Evolutionary conservation across 2,329 filamentous ascomycete species (phyloP).

Genomic region (Aspergillus sp.): DNA sequence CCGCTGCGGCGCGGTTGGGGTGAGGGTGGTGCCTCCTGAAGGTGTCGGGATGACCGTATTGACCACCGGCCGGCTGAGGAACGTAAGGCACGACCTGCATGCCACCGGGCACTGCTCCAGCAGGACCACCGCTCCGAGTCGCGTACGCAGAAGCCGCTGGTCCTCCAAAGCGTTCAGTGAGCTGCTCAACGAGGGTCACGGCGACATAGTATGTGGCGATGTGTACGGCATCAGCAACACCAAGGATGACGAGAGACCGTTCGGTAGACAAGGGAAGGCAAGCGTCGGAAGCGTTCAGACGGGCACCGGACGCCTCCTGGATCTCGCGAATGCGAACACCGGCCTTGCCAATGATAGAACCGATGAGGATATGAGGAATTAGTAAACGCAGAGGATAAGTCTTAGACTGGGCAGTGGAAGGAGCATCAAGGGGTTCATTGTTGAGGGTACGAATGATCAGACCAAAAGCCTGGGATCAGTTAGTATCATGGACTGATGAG

Average conservation of each 20-base stretch:
- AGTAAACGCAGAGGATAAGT: conserved; percentile 93
- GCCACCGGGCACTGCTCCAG: conserved; percentile 87
- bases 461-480: conserved; percentile 68
- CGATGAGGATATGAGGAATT: conserved; percentile 94
- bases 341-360: conserved; percentile 96
- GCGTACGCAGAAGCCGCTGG: conserved; percentile 97
- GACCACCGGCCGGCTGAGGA: conserved; percentile 84
- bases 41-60: conserved; percentile 85
- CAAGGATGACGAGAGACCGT: conserved; percentile 94
- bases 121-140: conserved; percentile 85
- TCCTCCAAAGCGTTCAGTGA: conserved; percentile 93
- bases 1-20: conserved; percentile 67
- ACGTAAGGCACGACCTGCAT: conserved; percentile 99
- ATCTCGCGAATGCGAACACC: conserved; percentile 96
- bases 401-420: conserved; percentile 90
- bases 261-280: conserved; percentile 92
- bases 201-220: conserved; percentile 99
- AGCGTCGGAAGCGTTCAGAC: conserved; percentile 91
- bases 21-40: conserved; percentile 69
- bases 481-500: conserved; percentile 3
- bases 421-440: conserved; percentile 82
- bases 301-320: conserved; percentile 92
- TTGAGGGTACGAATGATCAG: conserved; percentile 97
- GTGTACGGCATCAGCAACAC: conserved; percentile 95
- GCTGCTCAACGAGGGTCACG: conserved; percentile 93